Percentiles rank a stretch among this genome's conserved stretches.
These are phyloP conservation scores for Kandelia obovata DNA, from an alignment of 345 rosid species.

Conservation along the genomic window DNA sequence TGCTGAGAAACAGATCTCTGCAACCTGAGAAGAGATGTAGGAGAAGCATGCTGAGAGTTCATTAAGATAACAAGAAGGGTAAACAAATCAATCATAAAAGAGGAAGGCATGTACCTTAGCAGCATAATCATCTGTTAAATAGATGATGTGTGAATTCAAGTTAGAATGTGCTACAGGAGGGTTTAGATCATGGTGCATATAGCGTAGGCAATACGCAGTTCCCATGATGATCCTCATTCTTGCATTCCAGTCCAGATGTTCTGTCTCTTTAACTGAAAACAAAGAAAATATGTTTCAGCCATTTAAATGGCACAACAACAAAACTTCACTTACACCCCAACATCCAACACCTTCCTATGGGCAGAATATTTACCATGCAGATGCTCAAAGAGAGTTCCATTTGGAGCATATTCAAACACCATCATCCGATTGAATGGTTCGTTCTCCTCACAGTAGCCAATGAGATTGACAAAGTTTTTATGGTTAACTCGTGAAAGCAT, in stretches of 20 bases:
- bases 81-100: not conserved
- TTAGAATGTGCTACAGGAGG: conserved; percentile 60
- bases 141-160: conserved; percentile 42
- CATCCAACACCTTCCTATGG: not conserved
- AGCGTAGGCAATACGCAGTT: conserved; percentile 75
- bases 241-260: conserved; percentile 85
- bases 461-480: conserved; percentile 88
- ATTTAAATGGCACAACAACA: conserved; percentile 14
- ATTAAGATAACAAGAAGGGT: not conserved
- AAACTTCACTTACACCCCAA: not conserved
- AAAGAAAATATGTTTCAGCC: conserved; percentile 16
- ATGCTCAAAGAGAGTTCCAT: conserved; percentile 82
- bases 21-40: conserved; percentile 41
- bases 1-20: conserved; percentile 43
- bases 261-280: conserved; percentile 66
- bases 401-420: conserved; percentile 98
- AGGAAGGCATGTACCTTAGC: conserved; percentile 53
- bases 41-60: not conserved
- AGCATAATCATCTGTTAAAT: conserved; percentile 87
- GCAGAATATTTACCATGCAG: conserved; percentile 58
- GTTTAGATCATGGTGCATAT: conserved; percentile 84
- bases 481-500: conserved; percentile 77
- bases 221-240: conserved; percentile 90
- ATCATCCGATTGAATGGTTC: conserved; percentile 92
- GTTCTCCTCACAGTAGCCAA: conserved; percentile 83